Conservation (phyloP, 2,329 filamentous ascomycete genomes). For the Scolecobasidium constrictum region DNA sequence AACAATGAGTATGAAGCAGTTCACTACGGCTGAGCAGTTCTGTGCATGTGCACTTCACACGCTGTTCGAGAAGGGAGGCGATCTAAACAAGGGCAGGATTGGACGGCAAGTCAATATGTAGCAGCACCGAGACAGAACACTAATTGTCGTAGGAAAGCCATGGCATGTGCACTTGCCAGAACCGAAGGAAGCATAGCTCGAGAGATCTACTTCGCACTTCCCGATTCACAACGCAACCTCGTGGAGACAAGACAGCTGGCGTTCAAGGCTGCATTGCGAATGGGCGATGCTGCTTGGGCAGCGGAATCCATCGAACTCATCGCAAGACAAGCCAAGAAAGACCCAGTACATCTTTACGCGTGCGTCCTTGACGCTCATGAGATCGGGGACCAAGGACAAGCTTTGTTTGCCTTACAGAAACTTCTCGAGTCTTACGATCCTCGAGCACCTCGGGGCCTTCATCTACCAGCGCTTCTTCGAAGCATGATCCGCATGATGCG, state of each 20-base stretch:
- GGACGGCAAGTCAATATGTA: constrained; percentile 39
- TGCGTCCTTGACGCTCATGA: constrained; percentile 69
- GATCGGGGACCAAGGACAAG: constrained; percentile 49
- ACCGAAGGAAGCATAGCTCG: constrained; percentile 45
- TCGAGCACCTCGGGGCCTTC: constrained; percentile 35
- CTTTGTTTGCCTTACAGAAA: constrained; percentile 47
- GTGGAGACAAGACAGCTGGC: constrained; percentile 61
- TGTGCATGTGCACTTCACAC: constrained; percentile 57
- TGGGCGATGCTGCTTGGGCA: constrained; percentile 47
- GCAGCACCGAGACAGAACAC: too few species aligned
- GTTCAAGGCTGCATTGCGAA: constrained; percentile 59
- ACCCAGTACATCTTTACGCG: constrained; percentile 60
- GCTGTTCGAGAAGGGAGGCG: constrained; percentile 55
- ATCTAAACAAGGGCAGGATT: constrained; percentile 57
- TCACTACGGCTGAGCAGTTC: constrained; percentile 53
- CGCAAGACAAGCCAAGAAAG: constrained; percentile 39
- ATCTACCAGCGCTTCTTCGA: constrained; percentile 54
- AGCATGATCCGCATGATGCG: constrained; percentile 4
- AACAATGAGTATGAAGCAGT: constrained; percentile 41
- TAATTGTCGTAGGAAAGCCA: constrained; percentile 57
- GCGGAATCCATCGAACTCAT: constrained; percentile 53
- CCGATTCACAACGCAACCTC: constrained; percentile 45
- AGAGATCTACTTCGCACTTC: constrained; percentile 48
- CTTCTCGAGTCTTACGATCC: constrained; percentile 47
- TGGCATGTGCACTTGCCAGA: constrained; percentile 55